Evolutionary conservation across 1,284 basidiomycete species (phyloP), one percentile per base, ranked within the genome.

Genomic region (Wallemia mellicola): DNA sequence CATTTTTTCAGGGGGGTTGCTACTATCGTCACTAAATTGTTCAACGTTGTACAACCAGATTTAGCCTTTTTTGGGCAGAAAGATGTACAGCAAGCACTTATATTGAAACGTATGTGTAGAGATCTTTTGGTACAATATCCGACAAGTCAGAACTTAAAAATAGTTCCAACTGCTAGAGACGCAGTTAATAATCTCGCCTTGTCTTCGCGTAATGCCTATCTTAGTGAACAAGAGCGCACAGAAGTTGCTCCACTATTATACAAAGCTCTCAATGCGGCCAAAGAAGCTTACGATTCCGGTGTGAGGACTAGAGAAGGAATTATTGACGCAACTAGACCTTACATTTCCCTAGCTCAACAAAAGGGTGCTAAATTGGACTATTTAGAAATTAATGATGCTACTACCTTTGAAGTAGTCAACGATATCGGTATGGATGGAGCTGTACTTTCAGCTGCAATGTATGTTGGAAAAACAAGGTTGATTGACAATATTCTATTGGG

Each of bases 41-140:
- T 96, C 74, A 91, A 95, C 67, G 79, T 80, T 57, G 77, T 96
- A 54, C 66, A 89, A 84, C 92, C 92, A 1, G 86, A 86, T 59
- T 78, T 80, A 61, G 81, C 86, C 24, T 98, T 96, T 70, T 95
- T 98, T 66, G 92, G 94, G 0, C 92, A 96, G 70, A 98, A 98
- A 69, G 92, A 98, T 67, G 95, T 98, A 60, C 92, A 98, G 68
- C 92, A 98, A 68, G 86, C 84, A 0, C 71, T 96, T 7, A 71
- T 98, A 24, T 75, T 98, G 24, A 81, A 83, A 55, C 80, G 83
- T n/a, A 76, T 98, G 69, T 78, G 79, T 59, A 73, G 76, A 28
- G 92, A 98, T 68, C 75, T 96, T 1, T 77, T 92, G 22, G 71
- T 89, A 17, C 71, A 82, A 3, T 76, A 86, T 66, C 92, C 86